Base-by-base conservation (phyloP, 2,329 filamentous ascomycete species). In the Pseudogymnoascus sp. region DNA sequence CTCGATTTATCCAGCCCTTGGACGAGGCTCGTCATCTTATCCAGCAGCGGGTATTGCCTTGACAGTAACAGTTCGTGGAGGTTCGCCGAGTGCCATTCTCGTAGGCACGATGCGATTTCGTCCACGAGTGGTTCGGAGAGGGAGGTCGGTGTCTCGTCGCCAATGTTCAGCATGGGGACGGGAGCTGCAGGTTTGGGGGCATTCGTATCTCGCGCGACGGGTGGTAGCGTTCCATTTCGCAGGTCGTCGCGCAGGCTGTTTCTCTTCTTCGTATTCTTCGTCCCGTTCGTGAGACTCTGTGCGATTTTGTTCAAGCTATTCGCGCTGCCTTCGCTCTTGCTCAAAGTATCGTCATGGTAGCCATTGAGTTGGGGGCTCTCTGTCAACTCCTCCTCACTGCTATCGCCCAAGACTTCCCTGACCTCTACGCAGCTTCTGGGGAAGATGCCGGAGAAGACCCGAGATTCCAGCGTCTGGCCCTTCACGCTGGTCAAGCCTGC, bases 361-460 rank as follows among this genome's bases (percentile, higher is more conserved):
- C 77, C 78, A 63, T 79, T 78, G 18, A 21, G 21, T 5, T 12
- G 28, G 23, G 75, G 70, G 7, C 77, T 71, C 44, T 78, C 76
- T 62, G 67, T 61, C 67, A 66, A 63, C 36, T 65, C 56, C 67
- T 71, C 73, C 11, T 83, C 80, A 62, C 89, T 87, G 4, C 81
- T 78, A 66, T 93, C 91, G 65, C 90, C 92, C 37, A 99, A 83
- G 62, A 96, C 87, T 78, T 99, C 95, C 68, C 93, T 87, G 64
- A 99, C 88, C 76, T 99, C 92, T 64, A 99, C 93, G 71, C 93
- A 99, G 74, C 89, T 95, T 68, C 90, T 85, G 10, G 95, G 95
- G 73, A 99, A 99, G 71, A 99, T 96, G 70, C 95, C 95, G n/a
- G 93, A 96, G 74, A 97, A 99, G 64, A 99, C 95, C 68, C 95